Base-by-base conservation (phyloP, 1,284 basidiomycete genomes). In the Trichosporon sp. region DNA sequence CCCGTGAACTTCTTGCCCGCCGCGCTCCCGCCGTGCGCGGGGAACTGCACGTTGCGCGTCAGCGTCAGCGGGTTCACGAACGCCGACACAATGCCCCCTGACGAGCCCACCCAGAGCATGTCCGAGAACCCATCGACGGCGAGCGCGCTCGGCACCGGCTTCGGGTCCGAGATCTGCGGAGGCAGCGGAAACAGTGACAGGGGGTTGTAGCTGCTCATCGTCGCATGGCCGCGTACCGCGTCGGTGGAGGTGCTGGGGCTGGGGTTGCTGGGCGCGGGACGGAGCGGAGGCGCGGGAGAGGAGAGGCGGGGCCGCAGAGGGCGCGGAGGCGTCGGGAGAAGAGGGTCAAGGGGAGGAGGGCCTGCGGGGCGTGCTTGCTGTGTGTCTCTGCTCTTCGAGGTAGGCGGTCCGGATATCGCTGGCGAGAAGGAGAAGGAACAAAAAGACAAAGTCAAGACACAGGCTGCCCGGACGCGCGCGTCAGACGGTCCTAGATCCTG, bases 101-200 rank as follows among this genome's bases (percentile, higher is more conserved):
- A 88, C 21, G 88, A 87, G 58, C 94, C 95, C 62, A 91, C 86
- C 94, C 95, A 97, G 42, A 98, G 85, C 13, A 91, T 88, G 81
- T 98, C 95, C 1, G 92, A 91, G 53, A 91, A 90, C 6, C 93
- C 91, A 83, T 98, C 95, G 79, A 98, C 94, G 3, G 89, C 87
- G 70, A 98, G 86, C 0, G 91, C 87, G 23, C 91, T 90, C 0
- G 83, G 77, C 32, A 77, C 70, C 1, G 81, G 81, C 69, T 79
- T 78, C 29, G 76, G 73, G 66, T 81, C 80, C 53, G 73, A 67
- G 2, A 76, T 73, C 51, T 72, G 74, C 15, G 78, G 77, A 11
- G 82, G 80, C n/a, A 82, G 75, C 15, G 75, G 73, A 56, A 82
- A 77, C 68, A 83, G 79, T 58, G 83, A 81, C 8, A 83, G 74